A percentile compares a stretch with the other conserved stretches of the same genome.
These are phyloP conservation scores for Senna tora DNA, from an alignment of 306 rosid species.

Conservation along the genomic window DNA sequence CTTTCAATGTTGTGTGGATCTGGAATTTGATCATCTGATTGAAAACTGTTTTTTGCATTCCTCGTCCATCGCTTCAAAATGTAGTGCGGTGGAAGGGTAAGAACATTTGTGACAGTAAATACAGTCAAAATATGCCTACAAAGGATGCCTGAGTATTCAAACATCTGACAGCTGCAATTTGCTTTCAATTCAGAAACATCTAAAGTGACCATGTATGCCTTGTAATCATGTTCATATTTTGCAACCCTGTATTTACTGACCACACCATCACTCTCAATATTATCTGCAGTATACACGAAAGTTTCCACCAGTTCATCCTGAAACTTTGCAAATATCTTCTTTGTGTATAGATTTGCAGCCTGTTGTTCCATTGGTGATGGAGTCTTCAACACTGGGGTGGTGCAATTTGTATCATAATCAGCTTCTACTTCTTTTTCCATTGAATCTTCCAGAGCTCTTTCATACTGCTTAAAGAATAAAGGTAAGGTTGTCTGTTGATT, in stretches of 20 bases:
- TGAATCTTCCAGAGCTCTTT: slow-evolving; percentile 65
- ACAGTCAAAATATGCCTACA: slow-evolving; percentile 85
- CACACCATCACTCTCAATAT: slow-evolving; percentile 56
- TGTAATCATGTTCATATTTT: slow-evolving; percentile 73
- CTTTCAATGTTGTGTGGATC: slow-evolving; percentile 54
- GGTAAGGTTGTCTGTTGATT: slow-evolving; percentile 78
- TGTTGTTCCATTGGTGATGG: slow-evolving; percentile 91
- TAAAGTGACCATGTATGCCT: slow-evolving; percentile 61
- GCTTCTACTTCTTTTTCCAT: slow-evolving; percentile 77
- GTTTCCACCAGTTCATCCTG: slow-evolving; percentile 84
- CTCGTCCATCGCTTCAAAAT: slow-evolving; percentile 82
- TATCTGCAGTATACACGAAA: slow-evolving; percentile 75
- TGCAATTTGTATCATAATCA: slow-evolving; percentile 65
- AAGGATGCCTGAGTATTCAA: slow-evolving; percentile 74
- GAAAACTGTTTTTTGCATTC: slow-evolving; percentile 53
- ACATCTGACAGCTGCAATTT: slow-evolving; percentile 84
- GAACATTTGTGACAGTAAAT: slow-evolving; percentile 82
- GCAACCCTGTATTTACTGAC: slow-evolving; percentile 71
- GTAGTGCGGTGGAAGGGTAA: slow-evolving; percentile 71
- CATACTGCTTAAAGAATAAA: slow-evolving; percentile 72
- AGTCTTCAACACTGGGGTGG: slow-evolving; percentile 68
- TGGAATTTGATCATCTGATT: slow-evolving; percentile 52
- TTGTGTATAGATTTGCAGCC: slow-evolving; percentile 73
- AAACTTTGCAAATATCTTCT: slow-evolving; percentile 67
- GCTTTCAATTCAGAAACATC: slow-evolving; percentile 61